A percentile compares a stretch with the other conserved stretches of the same genome.
Evolutionary conservation across 2,329 filamentous ascomycete species (phyloP).

Genomic region (Thelonectria blattea): DNA sequence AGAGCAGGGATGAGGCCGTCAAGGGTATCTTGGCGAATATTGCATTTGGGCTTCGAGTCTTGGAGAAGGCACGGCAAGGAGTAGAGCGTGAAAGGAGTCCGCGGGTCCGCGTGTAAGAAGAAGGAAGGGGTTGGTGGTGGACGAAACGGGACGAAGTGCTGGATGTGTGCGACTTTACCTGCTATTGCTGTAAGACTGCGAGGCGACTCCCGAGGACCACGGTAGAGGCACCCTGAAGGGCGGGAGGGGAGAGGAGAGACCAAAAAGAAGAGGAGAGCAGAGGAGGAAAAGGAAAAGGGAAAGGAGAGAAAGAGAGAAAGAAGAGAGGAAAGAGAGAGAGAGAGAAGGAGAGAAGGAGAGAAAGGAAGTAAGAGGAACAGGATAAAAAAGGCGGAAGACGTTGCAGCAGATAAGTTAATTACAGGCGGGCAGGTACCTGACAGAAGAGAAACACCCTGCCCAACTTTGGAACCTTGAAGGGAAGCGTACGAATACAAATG

Average conservation of each 20-base stretch:
- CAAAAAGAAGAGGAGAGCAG: constrained; percentile 12
- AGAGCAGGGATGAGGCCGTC: constrained; percentile 30
- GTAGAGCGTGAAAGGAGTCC: neutral
- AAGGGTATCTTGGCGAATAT: constrained; percentile 29
- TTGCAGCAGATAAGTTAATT: constrained; percentile 12
- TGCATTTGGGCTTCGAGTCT: neutral
- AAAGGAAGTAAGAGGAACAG: constrained; percentile 15
- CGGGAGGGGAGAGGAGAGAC: neutral
- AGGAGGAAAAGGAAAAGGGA: constrained; percentile 18
- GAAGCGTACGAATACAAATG: constrained; percentile 2
- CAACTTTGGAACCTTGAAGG: neutral
- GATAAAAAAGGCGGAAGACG: constrained; percentile 14
- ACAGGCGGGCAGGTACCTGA: neutral
- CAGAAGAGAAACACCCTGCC: neutral
- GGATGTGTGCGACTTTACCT: neutral
- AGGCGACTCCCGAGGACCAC: neutral
- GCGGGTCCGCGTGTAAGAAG: neutral
- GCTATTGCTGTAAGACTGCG: neutral
- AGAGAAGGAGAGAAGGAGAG: constrained; percentile 18
- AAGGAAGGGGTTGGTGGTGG: neutral
- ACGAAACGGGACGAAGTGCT: neutral
- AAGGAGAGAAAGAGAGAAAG: constrained; percentile 8
- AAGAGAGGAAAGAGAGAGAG: neutral
- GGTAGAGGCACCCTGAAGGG: neutral
- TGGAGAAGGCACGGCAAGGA: neutral